Evolutionary conservation across 2,329 filamentous ascomycete genomes (phyloP).

Genomic region (Diplodia seriata): DNA sequence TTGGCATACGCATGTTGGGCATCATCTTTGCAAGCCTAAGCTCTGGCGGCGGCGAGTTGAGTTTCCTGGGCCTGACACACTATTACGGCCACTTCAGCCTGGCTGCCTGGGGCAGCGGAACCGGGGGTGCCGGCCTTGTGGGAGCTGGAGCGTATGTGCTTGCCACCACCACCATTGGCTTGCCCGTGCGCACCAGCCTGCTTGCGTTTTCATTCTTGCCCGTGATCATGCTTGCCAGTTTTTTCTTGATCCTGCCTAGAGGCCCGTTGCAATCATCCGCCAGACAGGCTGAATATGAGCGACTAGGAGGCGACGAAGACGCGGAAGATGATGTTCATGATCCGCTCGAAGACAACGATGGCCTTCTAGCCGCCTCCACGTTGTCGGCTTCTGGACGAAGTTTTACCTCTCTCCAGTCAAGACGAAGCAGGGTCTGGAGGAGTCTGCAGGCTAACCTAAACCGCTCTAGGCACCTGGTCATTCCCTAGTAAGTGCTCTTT

Average conservation of each 20-base stretch:
- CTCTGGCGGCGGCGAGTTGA: constrained; percentile 86
- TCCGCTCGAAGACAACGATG: constrained; percentile 39
- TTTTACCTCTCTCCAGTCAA: constrained; percentile 37
- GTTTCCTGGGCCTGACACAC: constrained; percentile 89
- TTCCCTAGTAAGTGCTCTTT: constrained; percentile 65
- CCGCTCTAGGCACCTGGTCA: constrained; percentile 73
- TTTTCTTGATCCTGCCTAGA: constrained; percentile 80
- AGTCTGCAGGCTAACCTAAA: constrained; percentile 62
- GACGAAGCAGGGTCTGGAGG: constrained; percentile 36
- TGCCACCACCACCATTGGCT: constrained; percentile 78
- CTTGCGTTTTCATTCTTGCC: constrained; percentile 81
- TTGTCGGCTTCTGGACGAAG: constrained; percentile 44
- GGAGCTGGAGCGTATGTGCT: constrained; percentile 89
- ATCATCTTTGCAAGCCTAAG: constrained; percentile 85
- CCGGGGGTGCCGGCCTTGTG: constrained; percentile 84
- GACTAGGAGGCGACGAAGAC: constrained; percentile 53
- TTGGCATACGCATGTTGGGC: constrained; percentile 78
- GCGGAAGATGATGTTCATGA: constrained; percentile 41
- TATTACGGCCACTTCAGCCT: constrained; percentile 89
- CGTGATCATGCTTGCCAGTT: constrained; percentile 80
- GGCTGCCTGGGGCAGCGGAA: constrained; percentile 91
- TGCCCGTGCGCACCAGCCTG: constrained; percentile 76
- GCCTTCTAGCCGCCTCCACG: constrained; percentile 45
- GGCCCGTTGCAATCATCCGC: constrained; percentile 63
- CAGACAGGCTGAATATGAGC: constrained; percentile 61